These are phyloP conservation scores for Tephrocybe rancida DNA, from an alignment of 768 basidiomycete genomes.

Conservation along the genomic window DNA sequence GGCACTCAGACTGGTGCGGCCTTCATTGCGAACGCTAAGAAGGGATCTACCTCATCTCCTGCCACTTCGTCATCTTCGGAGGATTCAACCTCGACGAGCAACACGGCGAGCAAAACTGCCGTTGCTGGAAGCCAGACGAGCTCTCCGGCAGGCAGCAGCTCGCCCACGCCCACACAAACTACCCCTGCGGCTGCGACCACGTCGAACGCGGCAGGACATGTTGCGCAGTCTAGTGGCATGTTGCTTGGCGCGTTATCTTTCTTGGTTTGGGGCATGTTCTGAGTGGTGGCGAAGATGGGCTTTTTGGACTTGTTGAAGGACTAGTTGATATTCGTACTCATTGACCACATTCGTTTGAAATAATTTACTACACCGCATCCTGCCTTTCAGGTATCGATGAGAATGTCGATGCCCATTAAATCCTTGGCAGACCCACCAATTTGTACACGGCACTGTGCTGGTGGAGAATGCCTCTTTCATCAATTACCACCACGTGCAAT, in stretches of 20 bases:
- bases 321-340: neutral
- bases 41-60: slow-evolving; percentile 20
- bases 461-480: neutral
- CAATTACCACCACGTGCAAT: slow-evolving; percentile 2
- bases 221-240: slow-evolving; percentile 3
- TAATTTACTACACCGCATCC: too few species aligned
- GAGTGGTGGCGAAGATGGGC: neutral
- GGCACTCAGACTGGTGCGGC: slow-evolving; percentile 30
- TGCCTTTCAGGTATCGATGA: neutral
- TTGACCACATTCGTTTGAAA: slow-evolving; percentile 6
- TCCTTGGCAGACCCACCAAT: too few species aligned
- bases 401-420: too few species aligned
- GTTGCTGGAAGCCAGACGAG: too few species aligned
- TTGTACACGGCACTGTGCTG: too few species aligned
- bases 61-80: slow-evolving; percentile 3
- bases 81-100: neutral
- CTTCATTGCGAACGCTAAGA: slow-evolving; percentile 39
- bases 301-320: neutral
- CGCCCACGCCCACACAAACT: slow-evolving; percentile 1
- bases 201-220: slow-evolving; percentile 9
- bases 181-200: slow-evolving; percentile 3
- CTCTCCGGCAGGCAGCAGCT: too few species aligned
- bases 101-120: neutral
- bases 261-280: slow-evolving; percentile 10
- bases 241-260: slow-evolving; percentile 5